Evolutionary conservation across 2,329 filamentous ascomycete species (phyloP).

Genomic region (Pestalotiopsis sp.): DNA sequence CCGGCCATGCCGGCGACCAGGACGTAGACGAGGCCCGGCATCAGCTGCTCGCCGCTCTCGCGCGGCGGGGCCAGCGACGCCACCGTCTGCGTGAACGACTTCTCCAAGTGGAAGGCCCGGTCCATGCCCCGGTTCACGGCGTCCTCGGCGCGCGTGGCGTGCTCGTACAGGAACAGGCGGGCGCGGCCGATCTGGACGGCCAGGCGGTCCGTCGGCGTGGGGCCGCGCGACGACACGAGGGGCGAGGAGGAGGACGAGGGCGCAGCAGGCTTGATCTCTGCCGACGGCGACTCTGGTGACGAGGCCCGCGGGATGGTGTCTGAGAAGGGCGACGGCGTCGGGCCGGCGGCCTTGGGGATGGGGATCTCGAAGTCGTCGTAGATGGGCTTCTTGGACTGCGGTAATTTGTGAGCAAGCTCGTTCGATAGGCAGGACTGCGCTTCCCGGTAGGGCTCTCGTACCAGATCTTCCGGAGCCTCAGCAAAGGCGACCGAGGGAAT

Average conservation of each 20-base stretch:
- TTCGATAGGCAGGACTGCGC: neutral
- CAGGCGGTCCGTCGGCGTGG: slow-evolving; percentile 87
- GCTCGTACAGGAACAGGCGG: slow-evolving; percentile 78
- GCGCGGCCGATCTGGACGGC: slow-evolving; percentile 78
- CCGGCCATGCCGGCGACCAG: slow-evolving; percentile 94
- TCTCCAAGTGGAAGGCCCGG: slow-evolving; percentile 80
- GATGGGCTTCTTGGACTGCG: slow-evolving; percentile 68
- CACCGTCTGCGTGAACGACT: slow-evolving; percentile 85
- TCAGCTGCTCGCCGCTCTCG: slow-evolving; percentile 83
- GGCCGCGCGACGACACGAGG: slow-evolving; percentile 41
- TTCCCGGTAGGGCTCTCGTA: slow-evolving; percentile 15
- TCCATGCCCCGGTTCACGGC: slow-evolving; percentile 82
- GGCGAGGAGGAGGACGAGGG: slow-evolving; percentile 15
- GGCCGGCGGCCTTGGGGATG: slow-evolving; percentile 26
- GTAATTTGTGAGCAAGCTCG: slow-evolving; percentile 3
- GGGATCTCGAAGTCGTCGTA: slow-evolving; percentile 70
- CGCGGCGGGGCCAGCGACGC: slow-evolving; percentile 84
- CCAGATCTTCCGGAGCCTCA: slow-evolving; percentile 42
- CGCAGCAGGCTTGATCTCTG: slow-evolving; percentile 19
- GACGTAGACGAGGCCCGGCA: slow-evolving; percentile 90
- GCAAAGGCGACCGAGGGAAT: slow-evolving; percentile 41
- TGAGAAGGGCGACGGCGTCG: slow-evolving; percentile 33
- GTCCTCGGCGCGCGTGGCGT: slow-evolving; percentile 76
- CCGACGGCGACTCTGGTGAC: slow-evolving; percentile 17
- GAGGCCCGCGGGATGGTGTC: slow-evolving; percentile 32